Conservation (phyloP, 148 eudicot genomes). For the Nepenthes mirabilis region DNA sequence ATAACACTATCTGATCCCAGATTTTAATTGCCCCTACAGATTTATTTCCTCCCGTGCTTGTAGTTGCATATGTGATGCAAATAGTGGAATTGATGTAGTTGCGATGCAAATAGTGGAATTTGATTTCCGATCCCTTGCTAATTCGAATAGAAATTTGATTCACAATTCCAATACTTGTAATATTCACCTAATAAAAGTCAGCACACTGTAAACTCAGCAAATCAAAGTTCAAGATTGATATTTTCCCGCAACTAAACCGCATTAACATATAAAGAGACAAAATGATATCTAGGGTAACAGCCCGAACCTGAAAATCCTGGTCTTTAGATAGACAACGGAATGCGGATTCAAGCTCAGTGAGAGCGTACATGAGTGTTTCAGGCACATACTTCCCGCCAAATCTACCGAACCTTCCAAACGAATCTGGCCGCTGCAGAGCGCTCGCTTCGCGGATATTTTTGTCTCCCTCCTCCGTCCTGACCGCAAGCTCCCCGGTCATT, state of each 20-base stretch:
- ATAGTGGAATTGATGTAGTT: too few relatives aligned
- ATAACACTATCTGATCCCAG: too few relatives aligned
- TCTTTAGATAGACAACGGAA: conserved; percentile 48
- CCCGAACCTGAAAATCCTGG: conserved; percentile 54
- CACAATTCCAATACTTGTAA: background rate
- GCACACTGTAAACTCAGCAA: background rate
- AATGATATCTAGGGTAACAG: background rate
- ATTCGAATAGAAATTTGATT: too few relatives aligned
- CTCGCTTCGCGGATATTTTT: conserved; percentile 8
- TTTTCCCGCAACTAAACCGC: background rate
- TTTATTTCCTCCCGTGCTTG: too few relatives aligned
- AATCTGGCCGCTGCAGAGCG: conserved; percentile 42
- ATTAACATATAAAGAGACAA: background rate
- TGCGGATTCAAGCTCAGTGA: conserved; percentile 68
- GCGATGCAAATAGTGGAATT: too few relatives aligned
- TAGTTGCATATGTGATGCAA: too few relatives aligned
- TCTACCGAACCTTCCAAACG: conserved; percentile 81
- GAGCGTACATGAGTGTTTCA: conserved; percentile 88
- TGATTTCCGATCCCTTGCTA: too few relatives aligned
- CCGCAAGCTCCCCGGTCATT: conserved; percentile 15
- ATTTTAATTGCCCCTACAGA: too few relatives aligned
- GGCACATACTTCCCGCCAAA: conserved; percentile 95
- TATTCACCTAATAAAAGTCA: background rate
- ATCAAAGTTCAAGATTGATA: background rate
- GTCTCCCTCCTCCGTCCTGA: conserved; percentile 9